Evolutionary conservation across 768 basidiomycete genomes (phyloP).

Genomic region (Pleurotus tuber-regium): DNA sequence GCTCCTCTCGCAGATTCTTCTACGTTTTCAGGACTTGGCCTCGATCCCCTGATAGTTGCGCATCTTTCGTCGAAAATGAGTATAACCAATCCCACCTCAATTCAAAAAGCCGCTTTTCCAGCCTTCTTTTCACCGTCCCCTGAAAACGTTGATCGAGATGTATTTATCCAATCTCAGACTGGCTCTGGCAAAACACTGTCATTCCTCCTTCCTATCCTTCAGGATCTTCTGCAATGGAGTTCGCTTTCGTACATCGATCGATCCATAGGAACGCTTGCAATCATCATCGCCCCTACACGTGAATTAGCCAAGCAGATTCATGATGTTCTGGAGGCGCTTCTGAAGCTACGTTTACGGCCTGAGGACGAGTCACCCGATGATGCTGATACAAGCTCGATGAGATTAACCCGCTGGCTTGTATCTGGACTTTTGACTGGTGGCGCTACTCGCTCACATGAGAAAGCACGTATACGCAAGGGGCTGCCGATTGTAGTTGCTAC

Average conservation of each 20-base stretch:
- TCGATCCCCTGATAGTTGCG: slow-evolving; percentile 74
- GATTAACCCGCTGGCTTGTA: slow-evolving; percentile 88
- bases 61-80: slow-evolving; percentile 81
- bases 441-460: slow-evolving; percentile 92
- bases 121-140: slow-evolving; percentile 34
- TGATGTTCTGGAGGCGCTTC: slow-evolving; percentile 83
- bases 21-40: slow-evolving; percentile 78
- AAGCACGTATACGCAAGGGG: slow-evolving; percentile 91
- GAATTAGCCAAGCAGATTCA: slow-evolving; percentile 97
- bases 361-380: slow-evolving; percentile 52
- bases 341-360: slow-evolving; percentile 71
- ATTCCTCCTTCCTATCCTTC: slow-evolving; percentile 91
- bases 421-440: slow-evolving; percentile 93
- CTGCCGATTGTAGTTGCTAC: slow-evolving; percentile 94
- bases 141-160: slow-evolving; percentile 54
- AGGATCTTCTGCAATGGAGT: slow-evolving; percentile 89
- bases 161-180: slow-evolving; percentile 95
- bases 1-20: slow-evolving; percentile 76
- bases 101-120: slow-evolving; percentile 81
- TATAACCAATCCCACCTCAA: slow-evolving; percentile 84
- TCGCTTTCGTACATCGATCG: slow-evolving; percentile 92
- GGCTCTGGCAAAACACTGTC: slow-evolving; percentile 96
- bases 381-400: slow-evolving; percentile 35
- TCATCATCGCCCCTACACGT: slow-evolving; percentile 93
- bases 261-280: slow-evolving; percentile 90